Evolutionary conservation across 2,329 filamentous ascomycete species (phyloP), one percentile per base, ranked within the genome.

Genomic region (Alternaria infectoria): DNA sequence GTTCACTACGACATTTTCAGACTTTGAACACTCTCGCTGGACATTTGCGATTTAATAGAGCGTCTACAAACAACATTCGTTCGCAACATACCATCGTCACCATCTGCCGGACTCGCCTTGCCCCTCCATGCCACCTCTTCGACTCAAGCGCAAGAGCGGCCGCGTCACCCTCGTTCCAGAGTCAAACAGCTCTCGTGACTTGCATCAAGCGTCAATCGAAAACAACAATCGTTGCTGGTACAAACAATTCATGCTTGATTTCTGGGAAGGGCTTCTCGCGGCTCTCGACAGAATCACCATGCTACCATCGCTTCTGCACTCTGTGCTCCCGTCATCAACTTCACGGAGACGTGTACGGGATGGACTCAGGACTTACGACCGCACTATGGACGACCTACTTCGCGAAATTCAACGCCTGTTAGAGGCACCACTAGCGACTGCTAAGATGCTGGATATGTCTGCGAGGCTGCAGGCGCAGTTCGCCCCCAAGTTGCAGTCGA

Each of bases 401-500:
- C 74, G 72, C 46, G 83, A 85, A 66, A 75, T 82, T 46, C 77
- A 80, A 71, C 69, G 72, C 49, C 75, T 80, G 45, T 80, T 85
- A 61, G 82, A 84, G 71, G 78, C 79, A 57, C 80, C 82, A 15
- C 74, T 85, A 43, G 76, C 81, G 17, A 67, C 79, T 15, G 71
- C 75, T 32, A 78, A 78, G 50, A 72, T 85, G 63, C 74, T 83
- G 59, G 74, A 74, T 26, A 83, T 85, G 73, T 85, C 84, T 43
- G 68, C 67, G 50, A 73, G 77, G 61, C 73, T 86, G 64, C 81
- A 83, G 63, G 78, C 80, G 23, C 86, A 89, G 69, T 88, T 89
- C 69, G 79, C 80, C 55, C 81, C 84, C 54, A 86, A 85, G 68
- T 79, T 89, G 28, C 82, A 86, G 68, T 80, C 82, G 45, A 88